Base-by-base conservation (phyloP, 176 grass and related monocot genomes). In the Metroxylon sagu region DNA sequence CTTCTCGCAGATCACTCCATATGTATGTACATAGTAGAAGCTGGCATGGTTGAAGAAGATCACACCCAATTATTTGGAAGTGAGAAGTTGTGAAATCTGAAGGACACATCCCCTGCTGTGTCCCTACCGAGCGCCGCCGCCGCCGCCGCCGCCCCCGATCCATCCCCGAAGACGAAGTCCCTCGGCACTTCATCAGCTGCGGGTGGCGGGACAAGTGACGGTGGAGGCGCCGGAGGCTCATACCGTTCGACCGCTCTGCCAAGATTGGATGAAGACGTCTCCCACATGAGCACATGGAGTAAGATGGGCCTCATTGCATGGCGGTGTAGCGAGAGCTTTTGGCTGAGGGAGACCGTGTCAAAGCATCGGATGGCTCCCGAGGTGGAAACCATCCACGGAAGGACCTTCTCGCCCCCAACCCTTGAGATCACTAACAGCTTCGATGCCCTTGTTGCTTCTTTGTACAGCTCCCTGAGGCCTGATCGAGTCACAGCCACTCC, bases 301-400 rank as follows among this genome's bases (percentile, higher is more conserved):
- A 79, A 76, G 76, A 99, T 86, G 16, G 94, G 88, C 6, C 66
- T 75, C 27, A 99, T 59, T 18, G 94, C 94, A 31, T 99, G 94
- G 21, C 88, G 85, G 79, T 99, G 94, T 52, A 99, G 64, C 30
- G 94, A 99, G 43, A 99, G 82, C 50, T 89, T 86, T 74, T 99
- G 94, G 82, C 94, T 99, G 25, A 99, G 88, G 3, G 94, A 93
- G 28, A 99, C 88, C 0, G 88, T 99, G 77, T 99, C 94, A 31
- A 79, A 99, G 79, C 94, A 99, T 68, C 77, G 80, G 79, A 99
- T 77, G 59, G 85, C 77, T 4, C 85, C 88, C 8, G 76, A 70
- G 14, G 85, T 84, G 23, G 94, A 83, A 3, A 79, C 88, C 82
- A 84, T 69, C 94, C 88, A 84, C 0, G 94, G 94, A 0, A 93